Evolutionary conservation across 2,329 filamentous ascomycete species (phyloP), one percentile per base, ranked within the genome.

Genomic region (Aschersonia sp.): DNA sequence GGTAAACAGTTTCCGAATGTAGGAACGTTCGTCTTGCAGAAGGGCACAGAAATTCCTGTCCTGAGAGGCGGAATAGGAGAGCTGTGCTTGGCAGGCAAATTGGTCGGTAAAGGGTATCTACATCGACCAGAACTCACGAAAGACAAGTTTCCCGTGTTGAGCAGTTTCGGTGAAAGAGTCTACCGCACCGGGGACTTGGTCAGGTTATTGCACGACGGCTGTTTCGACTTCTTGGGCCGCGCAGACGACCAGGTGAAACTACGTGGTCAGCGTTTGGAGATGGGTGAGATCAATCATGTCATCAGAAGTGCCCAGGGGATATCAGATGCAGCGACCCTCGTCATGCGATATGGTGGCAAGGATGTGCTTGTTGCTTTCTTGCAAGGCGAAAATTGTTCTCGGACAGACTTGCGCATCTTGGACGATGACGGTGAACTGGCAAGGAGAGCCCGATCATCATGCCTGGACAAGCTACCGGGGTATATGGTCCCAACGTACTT

Each of bases 401-500:
- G 46, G 5, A 43, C 45, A 1, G 45, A 46, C 0, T 53, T 66
- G 5, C 41, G 45, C 30, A 46, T 62, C 4, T 40, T 62, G 8
- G 31, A 52, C 3, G 63, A 66, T 30, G 52, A 59, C 4, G 60
- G 65, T 9, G 55, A 58, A 0, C 56, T 81, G 4, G 63, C 73
- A 6, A 60, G 58, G 0, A 60, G 60, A 4, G 75, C 80, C 5
- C 73, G 73, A 53, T 67, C 73, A 30, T 75, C 78, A n/a, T 95
- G 88, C 54, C 74, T 76, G 35, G 68, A 75, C 2, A 77, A 71
- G 29, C 72, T 95, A 4, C 85, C 89, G 0, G 76, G 74, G 0
- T 95, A 95, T 60, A 95, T 95, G 89, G 77, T 95, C 2, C 90
- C 89, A 1, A 89, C 87, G 0, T 86, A 92, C 57, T 79, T 94